phyloP scores from a whole-genome alignment of 208 protist species.

The Novymonas esmeraldas region DNA sequence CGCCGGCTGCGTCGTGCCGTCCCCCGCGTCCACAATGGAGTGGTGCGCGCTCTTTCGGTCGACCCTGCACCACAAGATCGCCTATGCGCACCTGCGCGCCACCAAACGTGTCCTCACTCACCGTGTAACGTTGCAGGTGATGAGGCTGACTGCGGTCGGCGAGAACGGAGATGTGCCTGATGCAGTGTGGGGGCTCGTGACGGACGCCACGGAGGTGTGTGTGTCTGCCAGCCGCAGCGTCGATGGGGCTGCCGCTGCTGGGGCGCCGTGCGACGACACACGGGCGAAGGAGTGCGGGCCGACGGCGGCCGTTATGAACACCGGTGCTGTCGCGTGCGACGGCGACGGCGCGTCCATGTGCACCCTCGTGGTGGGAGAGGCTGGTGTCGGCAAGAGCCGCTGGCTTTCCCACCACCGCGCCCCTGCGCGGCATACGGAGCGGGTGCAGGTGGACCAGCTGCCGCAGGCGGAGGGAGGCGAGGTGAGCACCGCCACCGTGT shows the following conservation, averaged over 20 bases:
- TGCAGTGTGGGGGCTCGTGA: conserved; percentile 27
- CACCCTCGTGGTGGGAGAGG: conserved; percentile 46
- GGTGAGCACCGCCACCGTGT: conserved; percentile 83
- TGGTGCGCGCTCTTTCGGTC: conserved; percentile 46
- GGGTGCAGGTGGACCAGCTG: conserved; percentile 44
- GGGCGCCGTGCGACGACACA: neutral
- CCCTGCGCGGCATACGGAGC: conserved; percentile 15
- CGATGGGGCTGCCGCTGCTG: neutral
- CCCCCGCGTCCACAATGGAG: conserved; percentile 17
- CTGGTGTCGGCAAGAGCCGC: conserved; percentile 52
- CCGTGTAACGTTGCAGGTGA: conserved; percentile 38
- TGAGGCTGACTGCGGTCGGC: neutral
- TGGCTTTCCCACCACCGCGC: conserved; percentile 20
- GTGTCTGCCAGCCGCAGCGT: too few species aligned
- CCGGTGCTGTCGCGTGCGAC: neutral
- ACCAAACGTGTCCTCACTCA: conserved; percentile 36
- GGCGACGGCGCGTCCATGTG: conserved; percentile 1
- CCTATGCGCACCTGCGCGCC: conserved; percentile 35
- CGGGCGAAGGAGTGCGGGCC: neutral
- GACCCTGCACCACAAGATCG: conserved; percentile 35
- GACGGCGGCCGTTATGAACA: too few species aligned
- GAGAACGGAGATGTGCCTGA: neutral
- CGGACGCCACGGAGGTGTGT: conserved; percentile 32
- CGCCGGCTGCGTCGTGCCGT: neutral
- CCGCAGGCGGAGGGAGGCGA: conserved; percentile 40